Evolutionary conservation across 2,329 filamentous ascomycete genomes (phyloP).

Genomic region (Verticillium isaacii): DNA sequence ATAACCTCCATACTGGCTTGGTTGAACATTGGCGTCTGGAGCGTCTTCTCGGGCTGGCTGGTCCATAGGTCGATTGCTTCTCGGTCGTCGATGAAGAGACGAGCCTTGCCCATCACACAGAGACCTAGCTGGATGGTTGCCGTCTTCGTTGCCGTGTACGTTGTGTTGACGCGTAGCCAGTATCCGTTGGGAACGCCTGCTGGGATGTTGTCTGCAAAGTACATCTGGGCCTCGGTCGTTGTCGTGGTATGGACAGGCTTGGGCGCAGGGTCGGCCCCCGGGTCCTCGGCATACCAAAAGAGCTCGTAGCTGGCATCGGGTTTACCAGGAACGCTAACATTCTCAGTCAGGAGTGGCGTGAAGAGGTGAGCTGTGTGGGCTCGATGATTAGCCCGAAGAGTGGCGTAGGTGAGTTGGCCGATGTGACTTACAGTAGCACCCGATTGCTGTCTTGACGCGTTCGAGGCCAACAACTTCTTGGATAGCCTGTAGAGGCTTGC

Average conservation of each 20-base stretch:
- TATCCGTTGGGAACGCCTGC: conserved; percentile 7
- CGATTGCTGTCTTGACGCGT: conserved; percentile 47
- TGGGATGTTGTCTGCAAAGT: conserved; percentile 10
- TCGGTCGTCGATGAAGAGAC: conserved; percentile 23
- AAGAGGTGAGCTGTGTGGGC: conserved; percentile 4
- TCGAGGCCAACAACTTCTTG: conserved; percentile 25
- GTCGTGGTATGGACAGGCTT: conserved; percentile 5
- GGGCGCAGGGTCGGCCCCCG: conserved; percentile 1
- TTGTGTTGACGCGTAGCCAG: conserved; percentile 7
- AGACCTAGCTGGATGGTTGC: conserved; percentile 23
- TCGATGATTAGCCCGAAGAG: background rate
- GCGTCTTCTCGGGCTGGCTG: conserved; percentile 9
- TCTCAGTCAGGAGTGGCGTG: conserved; percentile 8
- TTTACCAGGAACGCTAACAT: background rate
- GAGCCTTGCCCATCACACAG: conserved; percentile 25
- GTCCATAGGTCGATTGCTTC: conserved; percentile 22
- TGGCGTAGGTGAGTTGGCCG: conserved; percentile 19
- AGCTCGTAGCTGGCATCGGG: conserved; percentile 6
- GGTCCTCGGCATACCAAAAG: conserved; percentile 8
- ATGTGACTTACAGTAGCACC: conserved; percentile 47
- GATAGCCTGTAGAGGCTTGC: conserved; percentile 24
- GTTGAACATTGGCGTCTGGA: conserved; percentile 12
- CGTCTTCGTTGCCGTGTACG: conserved; percentile 2
- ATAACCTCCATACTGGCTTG: conserved; percentile 11
- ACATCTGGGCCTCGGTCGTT: conserved; percentile 10